phyloP scores from a whole-genome alignment of 2,329 filamentous ascomycete genomes.

The Apiospora koreana region DNA sequence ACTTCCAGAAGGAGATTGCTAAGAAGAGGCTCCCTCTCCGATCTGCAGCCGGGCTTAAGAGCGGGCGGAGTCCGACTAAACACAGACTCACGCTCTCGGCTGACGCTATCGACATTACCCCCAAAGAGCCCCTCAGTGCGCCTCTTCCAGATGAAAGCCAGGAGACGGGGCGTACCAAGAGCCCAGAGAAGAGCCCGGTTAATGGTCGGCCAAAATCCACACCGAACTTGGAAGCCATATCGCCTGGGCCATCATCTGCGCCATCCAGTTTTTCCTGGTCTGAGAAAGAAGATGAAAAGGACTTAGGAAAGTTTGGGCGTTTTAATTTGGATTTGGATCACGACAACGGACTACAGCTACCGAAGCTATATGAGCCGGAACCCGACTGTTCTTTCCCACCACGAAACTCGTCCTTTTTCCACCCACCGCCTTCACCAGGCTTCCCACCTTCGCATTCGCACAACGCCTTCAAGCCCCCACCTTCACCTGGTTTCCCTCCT shows the following conservation, averaged over 20 bases:
- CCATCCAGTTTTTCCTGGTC: constrained; percentile 65
- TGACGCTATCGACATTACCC: constrained; percentile 53
- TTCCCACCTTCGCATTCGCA: constrained; percentile 25
- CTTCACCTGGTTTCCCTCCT: constrained; percentile 21
- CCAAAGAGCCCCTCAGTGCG: constrained; percentile 62
- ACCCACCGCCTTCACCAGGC: constrained; percentile 26
- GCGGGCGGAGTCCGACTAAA: constrained; percentile 58
- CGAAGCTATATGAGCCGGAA: constrained; percentile 37
- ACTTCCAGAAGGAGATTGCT: constrained; percentile 69
- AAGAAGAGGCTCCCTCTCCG: constrained; percentile 48
- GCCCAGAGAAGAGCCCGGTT: constrained; percentile 44
- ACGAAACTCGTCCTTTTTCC: constrained; percentile 30
- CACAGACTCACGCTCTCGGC: constrained; percentile 62
- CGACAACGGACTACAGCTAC: constrained; percentile 34
- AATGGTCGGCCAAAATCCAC: constrained; percentile 56
- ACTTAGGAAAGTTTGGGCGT: constrained; percentile 39
- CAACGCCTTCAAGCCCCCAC: constrained; percentile 30
- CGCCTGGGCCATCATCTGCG: constrained; percentile 67
- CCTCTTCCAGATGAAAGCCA: constrained; percentile 58
- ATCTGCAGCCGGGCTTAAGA: constrained; percentile 50
- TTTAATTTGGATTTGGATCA: constrained; percentile 36
- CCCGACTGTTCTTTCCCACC: constrained; percentile 25
- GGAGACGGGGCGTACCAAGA: constrained; percentile 40
- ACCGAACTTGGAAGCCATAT: constrained; percentile 50
- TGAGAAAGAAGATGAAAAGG: constrained; percentile 47